phyloP scores from a whole-genome alignment of 176 grass and related monocot species.

The Oryza glaberrima region DNA sequence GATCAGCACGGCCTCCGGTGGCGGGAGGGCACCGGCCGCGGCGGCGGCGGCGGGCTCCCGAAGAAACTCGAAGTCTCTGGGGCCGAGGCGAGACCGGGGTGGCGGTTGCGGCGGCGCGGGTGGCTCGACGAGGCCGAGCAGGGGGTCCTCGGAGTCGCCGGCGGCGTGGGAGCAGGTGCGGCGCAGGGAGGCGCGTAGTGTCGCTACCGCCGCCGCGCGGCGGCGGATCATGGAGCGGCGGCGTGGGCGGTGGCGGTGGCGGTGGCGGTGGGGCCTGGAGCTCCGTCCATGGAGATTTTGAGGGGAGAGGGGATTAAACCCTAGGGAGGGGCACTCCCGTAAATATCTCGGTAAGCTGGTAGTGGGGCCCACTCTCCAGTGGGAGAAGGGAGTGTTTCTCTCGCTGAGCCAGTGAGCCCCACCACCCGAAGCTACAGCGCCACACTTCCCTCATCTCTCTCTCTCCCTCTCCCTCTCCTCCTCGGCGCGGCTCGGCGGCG shows the following conservation, averaged over 20 bases:
- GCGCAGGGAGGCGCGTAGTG: constrained; percentile 39
- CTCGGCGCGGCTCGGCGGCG: too few relatives aligned
- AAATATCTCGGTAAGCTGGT: background rate
- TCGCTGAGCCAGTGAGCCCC: background rate
- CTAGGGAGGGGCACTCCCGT: constrained; percentile 38
- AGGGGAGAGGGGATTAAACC: constrained; percentile 51
- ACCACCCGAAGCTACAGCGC: background rate
- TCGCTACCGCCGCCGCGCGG: constrained; percentile 38
- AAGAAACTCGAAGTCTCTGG: constrained; percentile 74
- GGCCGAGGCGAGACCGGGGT: constrained; percentile 22
- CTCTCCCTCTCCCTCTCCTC: background rate
- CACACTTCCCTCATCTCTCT: constrained; percentile 35
- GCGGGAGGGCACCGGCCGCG: constrained; percentile 15
- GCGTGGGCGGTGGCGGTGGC: background rate
- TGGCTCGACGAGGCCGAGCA: constrained; percentile 32
- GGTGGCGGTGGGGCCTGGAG: constrained; percentile 10
- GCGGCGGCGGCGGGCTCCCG: constrained; percentile 38
- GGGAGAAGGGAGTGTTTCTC: background rate
- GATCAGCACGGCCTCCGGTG: constrained; percentile 69
- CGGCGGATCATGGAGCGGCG: constrained; percentile 48
- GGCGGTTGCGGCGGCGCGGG: background rate
- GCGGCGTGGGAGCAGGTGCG: constrained; percentile 34
- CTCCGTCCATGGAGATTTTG: constrained; percentile 52
- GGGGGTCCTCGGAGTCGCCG: constrained; percentile 30
- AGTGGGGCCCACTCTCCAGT: background rate